Evolutionary conservation across 164 flowering plant species (phyloP).

Genomic region (Aristolochia californica): DNA sequence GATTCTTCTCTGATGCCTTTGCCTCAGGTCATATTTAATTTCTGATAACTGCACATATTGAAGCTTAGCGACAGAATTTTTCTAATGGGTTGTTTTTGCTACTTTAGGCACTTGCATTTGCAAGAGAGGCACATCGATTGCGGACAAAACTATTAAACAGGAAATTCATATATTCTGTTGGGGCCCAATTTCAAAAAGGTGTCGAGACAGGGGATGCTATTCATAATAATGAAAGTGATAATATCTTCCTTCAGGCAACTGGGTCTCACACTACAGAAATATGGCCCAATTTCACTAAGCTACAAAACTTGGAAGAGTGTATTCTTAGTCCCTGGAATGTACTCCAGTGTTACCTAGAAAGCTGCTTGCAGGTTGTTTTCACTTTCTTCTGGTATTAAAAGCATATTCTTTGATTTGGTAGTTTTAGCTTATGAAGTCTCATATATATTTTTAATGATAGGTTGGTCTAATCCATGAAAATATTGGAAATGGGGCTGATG

Average conservation of each 20-base stretch:
- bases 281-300: conserved; percentile 27
- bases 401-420: not conserved
- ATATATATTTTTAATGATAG: conserved; percentile 22
- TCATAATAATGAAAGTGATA: conserved; percentile 15
- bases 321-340: conserved; percentile 78
- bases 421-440: not conserved
- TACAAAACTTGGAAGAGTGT: conserved; percentile 28
- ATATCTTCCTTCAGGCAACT: conserved; percentile 25
- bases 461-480: conserved; percentile 67
- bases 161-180: conserved; percentile 39
- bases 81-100: conserved; percentile 1
- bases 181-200: conserved; percentile 22
- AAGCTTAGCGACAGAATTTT: not conserved
- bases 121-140: conserved; percentile 60
- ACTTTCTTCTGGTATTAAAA: not conserved
- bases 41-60: not conserved
- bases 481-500: conserved; percentile 65
- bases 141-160: conserved; percentile 57
- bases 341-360: conserved; percentile 78
- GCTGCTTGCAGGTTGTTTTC: conserved; percentile 69
- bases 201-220: conserved; percentile 17
- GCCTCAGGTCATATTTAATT: not conserved
- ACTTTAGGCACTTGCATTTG: conserved; percentile 67
- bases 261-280: conserved; percentile 32
- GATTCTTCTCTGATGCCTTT: too few species aligned